phyloP scores from a whole-genome alignment of 805 yeast genomes.

The Myxozyma udenii region DNA sequence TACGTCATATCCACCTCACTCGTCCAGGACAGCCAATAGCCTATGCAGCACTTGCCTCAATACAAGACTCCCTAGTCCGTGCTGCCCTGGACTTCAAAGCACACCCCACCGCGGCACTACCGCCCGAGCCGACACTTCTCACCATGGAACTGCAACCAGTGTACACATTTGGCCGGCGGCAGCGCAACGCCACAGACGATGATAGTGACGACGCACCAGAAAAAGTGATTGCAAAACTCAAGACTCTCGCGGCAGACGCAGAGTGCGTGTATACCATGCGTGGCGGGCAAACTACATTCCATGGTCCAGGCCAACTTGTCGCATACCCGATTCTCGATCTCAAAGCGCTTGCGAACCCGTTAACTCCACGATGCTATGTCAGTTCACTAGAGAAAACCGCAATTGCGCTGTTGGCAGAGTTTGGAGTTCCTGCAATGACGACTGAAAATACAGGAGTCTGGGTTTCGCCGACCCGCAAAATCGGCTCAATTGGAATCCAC shows the following conservation, averaged over 20 bases:
- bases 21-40: slow-evolving; percentile 2
- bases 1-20: slow-evolving; percentile 14
- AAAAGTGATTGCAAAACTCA: slow-evolving; percentile 18
- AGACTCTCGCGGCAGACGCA: slow-evolving; percentile 40
- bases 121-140: slow-evolving; percentile 62
- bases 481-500: slow-evolving; percentile 87
- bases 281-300: slow-evolving; percentile 96
- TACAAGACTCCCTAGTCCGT: slow-evolving; percentile 12
- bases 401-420: slow-evolving; percentile 13
- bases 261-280: slow-evolving; percentile 73
- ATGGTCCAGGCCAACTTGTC: slow-evolving; percentile 93
- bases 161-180: slow-evolving; percentile 88
- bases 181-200: slow-evolving; percentile 43
- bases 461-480: slow-evolving; percentile 55
- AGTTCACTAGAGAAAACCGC: slow-evolving; percentile 52
- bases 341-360: slow-evolving; percentile 47
- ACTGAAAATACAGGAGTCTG: slow-evolving; percentile 88
- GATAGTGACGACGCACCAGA: slow-evolving; percentile 1
- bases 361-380: slow-evolving; percentile 65
- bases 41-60: slow-evolving; percentile 4
- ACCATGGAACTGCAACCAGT: slow-evolving; percentile 85
- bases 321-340: slow-evolving; percentile 77
- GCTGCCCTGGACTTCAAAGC: slow-evolving; percentile 4
- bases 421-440: slow-evolving; percentile 43
- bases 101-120: neutral